Evolutionary conservation across 2,329 filamentous ascomycete species (phyloP).

Genomic region (Emmonsiellopsis sp.): DNA sequence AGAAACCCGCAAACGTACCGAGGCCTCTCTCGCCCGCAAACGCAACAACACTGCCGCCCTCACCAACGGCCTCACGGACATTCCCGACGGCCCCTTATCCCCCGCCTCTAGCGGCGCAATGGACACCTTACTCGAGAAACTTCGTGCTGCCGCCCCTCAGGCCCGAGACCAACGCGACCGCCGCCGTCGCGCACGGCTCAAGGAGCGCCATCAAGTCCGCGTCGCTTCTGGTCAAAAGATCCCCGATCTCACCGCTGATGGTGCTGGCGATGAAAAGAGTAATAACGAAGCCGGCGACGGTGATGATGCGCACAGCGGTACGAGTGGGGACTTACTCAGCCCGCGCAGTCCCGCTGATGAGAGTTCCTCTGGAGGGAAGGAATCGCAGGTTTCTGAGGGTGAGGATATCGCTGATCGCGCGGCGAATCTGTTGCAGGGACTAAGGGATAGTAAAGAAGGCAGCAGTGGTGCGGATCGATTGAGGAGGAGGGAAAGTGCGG

Average conservation of each 20-base stretch:
- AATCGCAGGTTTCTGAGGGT: slow-evolving; percentile 37
- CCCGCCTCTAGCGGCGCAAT: slow-evolving; percentile 78
- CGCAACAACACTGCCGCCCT: slow-evolving; percentile 53
- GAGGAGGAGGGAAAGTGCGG: slow-evolving; percentile 63
- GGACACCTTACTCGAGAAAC: slow-evolving; percentile 90
- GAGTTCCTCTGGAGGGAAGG: slow-evolving; percentile 22
- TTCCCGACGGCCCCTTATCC: slow-evolving; percentile 45
- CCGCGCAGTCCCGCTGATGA: slow-evolving; percentile 35
- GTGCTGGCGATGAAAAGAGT: slow-evolving; percentile 49
- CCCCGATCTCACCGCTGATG: slow-evolving; percentile 52
- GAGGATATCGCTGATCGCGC: slow-evolving; percentile 80
- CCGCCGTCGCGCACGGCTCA: slow-evolving; percentile 73
- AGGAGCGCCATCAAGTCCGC: slow-evolving; percentile 82
- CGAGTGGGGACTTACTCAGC: slow-evolving; percentile 38
- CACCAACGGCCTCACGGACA: slow-evolving; percentile 41
- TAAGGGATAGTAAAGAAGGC: slow-evolving; percentile 48
- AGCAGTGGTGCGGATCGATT: slow-evolving; percentile 50
- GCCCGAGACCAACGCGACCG: slow-evolving; percentile 81
- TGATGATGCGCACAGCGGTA: slow-evolving; percentile 17
- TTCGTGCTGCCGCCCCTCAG: slow-evolving; percentile 86
- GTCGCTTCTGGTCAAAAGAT: slow-evolving; percentile 82
- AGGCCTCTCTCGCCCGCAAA: slow-evolving; percentile 88
- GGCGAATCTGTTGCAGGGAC: slow-evolving; percentile 71
- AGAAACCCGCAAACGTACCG: slow-evolving; percentile 73
- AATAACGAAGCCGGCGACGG: slow-evolving; percentile 33